Evolutionary conservation across 495 filamentous ascomycete genomes (phyloP), one percentile per base, ranked within the genome.

Genomic region (Aspergillus taichungensis): DNA sequence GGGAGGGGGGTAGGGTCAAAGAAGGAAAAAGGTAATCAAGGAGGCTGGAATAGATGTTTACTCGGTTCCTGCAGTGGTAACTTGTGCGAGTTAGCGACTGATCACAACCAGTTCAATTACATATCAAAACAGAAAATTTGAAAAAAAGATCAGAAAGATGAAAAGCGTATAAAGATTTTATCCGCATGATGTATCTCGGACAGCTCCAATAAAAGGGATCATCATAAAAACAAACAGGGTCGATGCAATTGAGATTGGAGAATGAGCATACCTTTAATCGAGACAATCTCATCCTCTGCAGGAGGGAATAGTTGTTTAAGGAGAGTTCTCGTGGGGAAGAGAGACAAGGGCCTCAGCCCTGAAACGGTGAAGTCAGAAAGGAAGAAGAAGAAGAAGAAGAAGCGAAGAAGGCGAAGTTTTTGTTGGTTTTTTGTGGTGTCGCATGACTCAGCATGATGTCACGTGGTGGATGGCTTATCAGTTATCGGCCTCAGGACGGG

Each of bases 191-290:
- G 62, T 65, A 68, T 67, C 77, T 91, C 84, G 81, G 90, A 96
- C 88, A 96, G 90, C 90, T 96, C 90, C 90, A 96, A 95, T 94
- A 94, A 74, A 60, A 62, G 56, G 56, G 58, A 52, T 84, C 80
- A 84, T 85, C 82, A 83, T 69, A 53, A 42, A 57, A 51, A 46
- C 49, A 29, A 4, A 28, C n/a, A n/a, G 10, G 30, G 7, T 8
- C 33, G 40, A 30, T 34, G 30, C 42, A 33, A 32, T 40, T 39
- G 37, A 38, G 39, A 46, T 11, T 24, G 33, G 14, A 30, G 14
- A 38, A 38, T 44, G 8, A 42, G 0, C 68, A 47, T 67, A 72
- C 68, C 68, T 66, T 64, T 45, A 42, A 64, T 24, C 4, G 18
- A 47, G 40, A 50, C 46, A 40, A 49, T 55, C 45, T 56, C 63